phyloP scores from a whole-genome alignment of 2,329 filamentous ascomycete species.

The Truncatella angustata region DNA sequence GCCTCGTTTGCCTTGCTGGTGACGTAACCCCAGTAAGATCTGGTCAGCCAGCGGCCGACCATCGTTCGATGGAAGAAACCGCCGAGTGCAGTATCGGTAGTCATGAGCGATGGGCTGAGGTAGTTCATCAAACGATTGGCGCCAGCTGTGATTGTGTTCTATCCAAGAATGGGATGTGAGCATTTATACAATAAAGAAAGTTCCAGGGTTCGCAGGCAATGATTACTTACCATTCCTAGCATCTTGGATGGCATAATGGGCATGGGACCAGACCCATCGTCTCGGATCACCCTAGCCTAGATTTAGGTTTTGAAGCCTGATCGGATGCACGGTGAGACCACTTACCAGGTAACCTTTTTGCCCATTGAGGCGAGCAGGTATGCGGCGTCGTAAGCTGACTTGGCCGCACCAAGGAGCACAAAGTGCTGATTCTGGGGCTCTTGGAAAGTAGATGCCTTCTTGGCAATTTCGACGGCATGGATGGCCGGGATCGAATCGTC shows the following conservation, averaged over 20 bases:
- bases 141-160: slow-evolving; percentile 8
- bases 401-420: slow-evolving; percentile 13
- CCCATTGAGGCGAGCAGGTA: slow-evolving; percentile 12
- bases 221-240: background rate
- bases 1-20: background rate
- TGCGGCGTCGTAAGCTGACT: slow-evolving; percentile 17
- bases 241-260: slow-evolving; percentile 14
- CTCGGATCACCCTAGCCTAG: slow-evolving; percentile 11
- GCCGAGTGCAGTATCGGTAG: slow-evolving; percentile 4
- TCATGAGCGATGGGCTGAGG: slow-evolving; percentile 15
- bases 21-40: slow-evolving; percentile 6
- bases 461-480: slow-evolving; percentile 9
- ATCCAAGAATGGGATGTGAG: background rate
- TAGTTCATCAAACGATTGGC: slow-evolving; percentile 13
- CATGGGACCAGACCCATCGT: slow-evolving; percentile 13
- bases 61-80: slow-evolving; percentile 10
- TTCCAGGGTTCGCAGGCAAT: too few relatives aligned
- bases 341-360: slow-evolving; percentile 14
- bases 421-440: slow-evolving; percentile 1
- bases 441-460: background rate
- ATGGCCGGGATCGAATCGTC: slow-evolving; percentile 10
- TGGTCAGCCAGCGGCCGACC: slow-evolving; percentile 9
- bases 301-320: background rate
- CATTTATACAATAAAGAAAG: too few relatives aligned
- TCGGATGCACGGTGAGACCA: background rate